Percentiles rank a stretch among this genome's conserved stretches.
Conservation (phyloP, 768 basidiomycete genomes). For the Hericium alpestre region DNA sequence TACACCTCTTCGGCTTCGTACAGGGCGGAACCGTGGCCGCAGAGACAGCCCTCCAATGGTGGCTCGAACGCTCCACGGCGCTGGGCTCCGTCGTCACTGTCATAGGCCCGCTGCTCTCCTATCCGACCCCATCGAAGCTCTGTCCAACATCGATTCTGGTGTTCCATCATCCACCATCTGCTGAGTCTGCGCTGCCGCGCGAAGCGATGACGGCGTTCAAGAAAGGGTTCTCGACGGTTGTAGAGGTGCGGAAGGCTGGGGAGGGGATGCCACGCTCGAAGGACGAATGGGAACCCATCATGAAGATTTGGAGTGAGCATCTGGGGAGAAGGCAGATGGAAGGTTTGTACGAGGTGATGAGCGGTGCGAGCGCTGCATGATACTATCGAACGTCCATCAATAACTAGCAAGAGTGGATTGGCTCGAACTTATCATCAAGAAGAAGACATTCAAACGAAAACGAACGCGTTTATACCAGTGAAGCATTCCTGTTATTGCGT, state of each 20-base stretch:
- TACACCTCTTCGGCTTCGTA: constrained; percentile 82
- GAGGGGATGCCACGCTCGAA: constrained; percentile 67
- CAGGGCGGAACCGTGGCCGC: constrained; percentile 76
- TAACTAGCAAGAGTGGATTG: too few species aligned
- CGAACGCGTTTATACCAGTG: too few species aligned
- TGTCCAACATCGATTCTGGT: constrained; percentile 56
- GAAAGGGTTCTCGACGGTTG: constrained; percentile 45
- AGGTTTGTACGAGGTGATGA: constrained; percentile 63
- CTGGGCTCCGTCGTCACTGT: constrained; percentile 63
- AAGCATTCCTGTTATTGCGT: too few species aligned
- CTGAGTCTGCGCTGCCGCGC: constrained; percentile 33
- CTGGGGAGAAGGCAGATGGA: constrained; percentile 46
- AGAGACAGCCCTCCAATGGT: constrained; percentile 53
- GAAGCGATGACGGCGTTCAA: constrained; percentile 39
- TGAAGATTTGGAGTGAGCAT: constrained; percentile 77
- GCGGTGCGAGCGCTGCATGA: constrained; percentile 11
- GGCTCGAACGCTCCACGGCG: constrained; percentile 19
- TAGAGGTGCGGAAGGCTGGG: constrained; percentile 37
- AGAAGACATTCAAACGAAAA: too few species aligned
- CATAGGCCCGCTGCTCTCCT: constrained; percentile 67
- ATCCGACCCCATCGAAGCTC: constrained; percentile 45
- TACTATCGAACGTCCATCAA: background rate
- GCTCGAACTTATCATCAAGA: too few species aligned
- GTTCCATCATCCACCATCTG: constrained; percentile 41
- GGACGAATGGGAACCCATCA: constrained; percentile 75